These are phyloP conservation scores for Saturnispora sanitii DNA, from an alignment of 805 yeast species.

Conservation along the genomic window DNA sequence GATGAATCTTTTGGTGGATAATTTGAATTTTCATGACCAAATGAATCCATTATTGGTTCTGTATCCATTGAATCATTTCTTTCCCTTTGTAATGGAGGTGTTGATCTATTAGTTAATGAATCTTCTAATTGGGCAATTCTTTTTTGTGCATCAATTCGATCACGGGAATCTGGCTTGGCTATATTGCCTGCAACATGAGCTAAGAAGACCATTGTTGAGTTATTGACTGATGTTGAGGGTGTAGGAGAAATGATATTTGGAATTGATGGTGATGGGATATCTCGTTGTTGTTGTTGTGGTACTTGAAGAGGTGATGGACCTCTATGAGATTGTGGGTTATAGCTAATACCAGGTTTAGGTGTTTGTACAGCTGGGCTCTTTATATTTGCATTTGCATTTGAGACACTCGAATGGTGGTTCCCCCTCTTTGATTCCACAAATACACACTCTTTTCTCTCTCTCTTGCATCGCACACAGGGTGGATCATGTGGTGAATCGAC, in stretches of 20 bases:
- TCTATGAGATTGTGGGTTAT: too few relatives aligned
- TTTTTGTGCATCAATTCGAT: slow-evolving; percentile 43
- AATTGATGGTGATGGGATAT: neutral
- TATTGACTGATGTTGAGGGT: slow-evolving; percentile 12
- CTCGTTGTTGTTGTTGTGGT: neutral
- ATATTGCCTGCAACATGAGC: slow-evolving; percentile 76
- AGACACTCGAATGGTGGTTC: slow-evolving; percentile 19
- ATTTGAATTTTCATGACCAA: slow-evolving; percentile 23
- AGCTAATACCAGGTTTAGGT: too few relatives aligned
- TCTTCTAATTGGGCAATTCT: slow-evolving; percentile 39
- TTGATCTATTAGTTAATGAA: slow-evolving; percentile 7
- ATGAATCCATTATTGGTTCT: slow-evolving; percentile 18
- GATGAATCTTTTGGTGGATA: slow-evolving; percentile 17
- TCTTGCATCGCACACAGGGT: slow-evolving; percentile 75
- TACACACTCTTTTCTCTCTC: slow-evolving; percentile 77
- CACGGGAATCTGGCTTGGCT: slow-evolving; percentile 58
- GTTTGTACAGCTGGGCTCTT: neutral
- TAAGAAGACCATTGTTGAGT: slow-evolving; percentile 54
- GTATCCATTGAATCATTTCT: slow-evolving; percentile 4
- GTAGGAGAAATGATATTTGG: neutral
- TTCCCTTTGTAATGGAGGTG: slow-evolving; percentile 1
- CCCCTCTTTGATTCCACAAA: slow-evolving; percentile 48
- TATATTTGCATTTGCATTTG: neutral
- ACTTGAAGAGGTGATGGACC: slow-evolving; percentile 10
- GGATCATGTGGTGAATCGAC: slow-evolving; percentile 64